These are phyloP conservation scores for Entomortierella chlamydospora DNA, from an alignment of 192 early-diverging fungal species.

Conservation along the genomic window DNA sequence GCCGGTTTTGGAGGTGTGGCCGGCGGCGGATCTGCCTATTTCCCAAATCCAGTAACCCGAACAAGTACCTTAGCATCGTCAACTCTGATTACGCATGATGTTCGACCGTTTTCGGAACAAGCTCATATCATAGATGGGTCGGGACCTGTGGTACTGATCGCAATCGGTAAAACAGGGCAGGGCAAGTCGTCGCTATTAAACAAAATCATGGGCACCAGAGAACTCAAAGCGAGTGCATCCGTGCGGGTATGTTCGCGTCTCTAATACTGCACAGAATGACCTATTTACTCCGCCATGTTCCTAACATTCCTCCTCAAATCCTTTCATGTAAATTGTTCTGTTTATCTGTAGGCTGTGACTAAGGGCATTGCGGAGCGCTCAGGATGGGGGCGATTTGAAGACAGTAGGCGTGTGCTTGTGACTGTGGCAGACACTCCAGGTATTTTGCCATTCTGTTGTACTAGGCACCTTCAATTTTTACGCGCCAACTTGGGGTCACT, in stretches of 20 bases:
- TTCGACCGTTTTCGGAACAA: conserved; percentile 16
- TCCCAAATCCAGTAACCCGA: conserved; percentile 24
- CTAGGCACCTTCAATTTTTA: too few species aligned
- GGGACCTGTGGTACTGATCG: conserved; percentile 45
- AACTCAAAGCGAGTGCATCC: conserved; percentile 49
- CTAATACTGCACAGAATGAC: too few species aligned
- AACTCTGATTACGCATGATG: conserved; percentile 38
- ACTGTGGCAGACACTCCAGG: conserved; percentile 45
- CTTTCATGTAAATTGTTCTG: not conserved
- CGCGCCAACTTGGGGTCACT: not conserved
- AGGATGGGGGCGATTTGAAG: conserved; percentile 48
- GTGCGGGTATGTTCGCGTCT: conserved; percentile 32
- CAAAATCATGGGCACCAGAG: conserved; percentile 52
- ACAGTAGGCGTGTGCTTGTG: conserved; percentile 40
- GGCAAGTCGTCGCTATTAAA: conserved; percentile 52
- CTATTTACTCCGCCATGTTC: not conserved
- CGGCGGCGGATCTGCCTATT: conserved; percentile 20
- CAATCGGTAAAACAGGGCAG: conserved; percentile 51
- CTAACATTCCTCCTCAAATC: too few species aligned
- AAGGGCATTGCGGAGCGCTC: conserved; percentile 48
- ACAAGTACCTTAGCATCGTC: conserved; percentile 27
- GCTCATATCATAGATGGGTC: conserved; percentile 47
- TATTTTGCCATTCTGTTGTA: too few species aligned
- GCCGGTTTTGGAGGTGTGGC: not conserved
- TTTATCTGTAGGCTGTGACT: conserved; percentile 28